Conservation (phyloP, 1,284 basidiomycete species). For the Cystobasidiaceae sp. region DNA sequence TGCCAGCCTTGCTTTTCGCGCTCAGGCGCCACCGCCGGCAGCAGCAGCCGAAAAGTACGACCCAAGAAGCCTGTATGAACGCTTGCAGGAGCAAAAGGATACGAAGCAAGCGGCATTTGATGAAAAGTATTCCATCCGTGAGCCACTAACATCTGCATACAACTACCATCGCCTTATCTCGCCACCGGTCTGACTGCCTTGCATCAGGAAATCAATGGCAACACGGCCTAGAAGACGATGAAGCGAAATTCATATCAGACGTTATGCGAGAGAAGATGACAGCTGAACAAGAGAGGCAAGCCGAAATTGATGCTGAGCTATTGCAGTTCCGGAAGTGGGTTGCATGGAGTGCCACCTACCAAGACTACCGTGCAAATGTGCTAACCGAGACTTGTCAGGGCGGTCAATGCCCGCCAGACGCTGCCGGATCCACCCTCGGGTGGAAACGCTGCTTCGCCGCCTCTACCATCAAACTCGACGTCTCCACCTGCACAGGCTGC, state of each 20-base stretch:
- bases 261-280: slow-evolving; percentile 5
- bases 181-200: slow-evolving; percentile 1
- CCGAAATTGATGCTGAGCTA: slow-evolving; percentile 29
- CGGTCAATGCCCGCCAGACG: slow-evolving; percentile 8
- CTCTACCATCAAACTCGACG: neutral
- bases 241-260: slow-evolving; percentile 16
- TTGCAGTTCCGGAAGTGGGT: slow-evolving; percentile 20
- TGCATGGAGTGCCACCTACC: neutral
- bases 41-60: slow-evolving; percentile 24
- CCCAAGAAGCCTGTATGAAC: slow-evolving; percentile 20
- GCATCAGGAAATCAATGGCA: slow-evolving; percentile 25
- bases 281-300: slow-evolving; percentile 20
- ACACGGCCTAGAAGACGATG: slow-evolving; percentile 23
- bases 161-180: neutral
- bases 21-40: slow-evolving; percentile 1
- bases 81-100: slow-evolving; percentile 21
- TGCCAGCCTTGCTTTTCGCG: neutral
- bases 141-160: neutral
- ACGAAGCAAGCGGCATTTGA: slow-evolving; percentile 31
- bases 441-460: neutral
- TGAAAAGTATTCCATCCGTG: slow-evolving; percentile 27
- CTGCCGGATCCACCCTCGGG: neutral
- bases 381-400: slow-evolving; percentile 3
- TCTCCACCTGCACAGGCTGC: neutral
- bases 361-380: neutral